phyloP scores from a whole-genome alignment of 2,329 filamentous ascomycete species.

The Escovopsis sp. region DNA sequence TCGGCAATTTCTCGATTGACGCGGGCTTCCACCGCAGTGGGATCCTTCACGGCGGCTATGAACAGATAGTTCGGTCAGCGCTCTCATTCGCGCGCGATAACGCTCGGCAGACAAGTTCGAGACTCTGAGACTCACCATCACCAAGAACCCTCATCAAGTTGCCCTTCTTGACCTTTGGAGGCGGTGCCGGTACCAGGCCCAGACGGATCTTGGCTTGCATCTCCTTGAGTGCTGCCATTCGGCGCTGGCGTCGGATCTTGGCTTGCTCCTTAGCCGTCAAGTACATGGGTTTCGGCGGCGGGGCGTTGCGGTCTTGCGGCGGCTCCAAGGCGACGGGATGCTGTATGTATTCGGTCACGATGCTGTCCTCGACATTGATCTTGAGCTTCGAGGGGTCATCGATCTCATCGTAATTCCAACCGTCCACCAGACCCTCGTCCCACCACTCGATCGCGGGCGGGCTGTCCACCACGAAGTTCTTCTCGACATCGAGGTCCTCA shows the following conservation, averaged over 20 bases:
- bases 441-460: slow-evolving; percentile 94
- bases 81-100: neutral
- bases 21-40: slow-evolving; percentile 86
- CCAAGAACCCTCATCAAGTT: slow-evolving; percentile 96
- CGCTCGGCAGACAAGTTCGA: neutral
- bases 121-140: slow-evolving; percentile 29
- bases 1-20: slow-evolving; percentile 89
- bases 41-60: slow-evolving; percentile 64
- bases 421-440: slow-evolving; percentile 76
- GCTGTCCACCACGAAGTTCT: slow-evolving; percentile 68
- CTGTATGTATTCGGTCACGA: slow-evolving; percentile 82
- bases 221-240: slow-evolving; percentile 89
- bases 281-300: slow-evolving; percentile 76
- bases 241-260: slow-evolving; percentile 75
- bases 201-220: slow-evolving; percentile 90
- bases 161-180: slow-evolving; percentile 91
- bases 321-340: slow-evolving; percentile 85
- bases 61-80: slow-evolving; percentile 11
- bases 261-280: slow-evolving; percentile 82
- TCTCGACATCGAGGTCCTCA: slow-evolving; percentile 77
- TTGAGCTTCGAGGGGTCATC: slow-evolving; percentile 52
- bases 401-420: slow-evolving; percentile 57
- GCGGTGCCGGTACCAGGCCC: slow-evolving; percentile 75
- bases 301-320: slow-evolving; percentile 71
- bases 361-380: slow-evolving; percentile 62